These are phyloP conservation scores for Colletotrichum abscissum DNA, from an alignment of 2,329 filamentous ascomycete species.

Conservation along the genomic window DNA sequence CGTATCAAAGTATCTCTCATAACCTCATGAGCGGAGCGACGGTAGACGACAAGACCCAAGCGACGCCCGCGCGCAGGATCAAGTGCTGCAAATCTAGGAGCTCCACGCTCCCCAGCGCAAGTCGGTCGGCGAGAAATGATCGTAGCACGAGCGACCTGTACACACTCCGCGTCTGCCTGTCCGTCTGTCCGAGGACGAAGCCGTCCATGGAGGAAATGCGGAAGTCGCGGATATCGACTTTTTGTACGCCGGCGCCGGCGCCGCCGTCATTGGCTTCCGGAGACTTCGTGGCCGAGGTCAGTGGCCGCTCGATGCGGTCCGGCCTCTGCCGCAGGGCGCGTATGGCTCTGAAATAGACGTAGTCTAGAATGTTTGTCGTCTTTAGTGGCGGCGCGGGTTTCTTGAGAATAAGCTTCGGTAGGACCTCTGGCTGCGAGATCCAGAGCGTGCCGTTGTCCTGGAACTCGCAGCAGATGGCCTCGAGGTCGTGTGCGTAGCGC, in stretches of 20 bases:
- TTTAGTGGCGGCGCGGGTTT: slow-evolving; percentile 49
- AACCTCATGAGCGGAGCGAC: slow-evolving; percentile 11
- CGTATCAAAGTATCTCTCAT: not conserved
- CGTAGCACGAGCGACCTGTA: slow-evolving; percentile 54
- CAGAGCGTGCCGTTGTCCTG: slow-evolving; percentile 68
- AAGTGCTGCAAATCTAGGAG: slow-evolving; percentile 48
- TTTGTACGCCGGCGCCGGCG: slow-evolving; percentile 9
- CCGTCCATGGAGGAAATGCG: slow-evolving; percentile 64
- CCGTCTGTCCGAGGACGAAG: slow-evolving; percentile 52
- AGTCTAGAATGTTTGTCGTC: slow-evolving; percentile 50
- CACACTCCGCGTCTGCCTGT: slow-evolving; percentile 39
- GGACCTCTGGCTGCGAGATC: slow-evolving; percentile 64
- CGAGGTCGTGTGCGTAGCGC: slow-evolving; percentile 70
- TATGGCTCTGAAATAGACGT: slow-evolving; percentile 55
- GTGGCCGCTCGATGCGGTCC: slow-evolving; percentile 51
- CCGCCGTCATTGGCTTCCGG: slow-evolving; percentile 9
- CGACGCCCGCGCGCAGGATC: slow-evolving; percentile 45
- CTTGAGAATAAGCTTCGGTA: slow-evolving; percentile 59
- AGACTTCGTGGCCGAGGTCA: slow-evolving; percentile 49
- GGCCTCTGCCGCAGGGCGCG: slow-evolving; percentile 56
- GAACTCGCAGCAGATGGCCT: slow-evolving; percentile 71
- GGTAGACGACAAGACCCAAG: slow-evolving; percentile 45
- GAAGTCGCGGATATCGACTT: slow-evolving; percentile 57
- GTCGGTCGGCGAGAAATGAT: slow-evolving; percentile 57
- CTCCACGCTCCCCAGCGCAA: slow-evolving; percentile 50